Evolutionary conservation across 2,329 filamentous ascomycete genomes (phyloP), one percentile per base, ranked within the genome.

Genomic region (Penicillium sp.): DNA sequence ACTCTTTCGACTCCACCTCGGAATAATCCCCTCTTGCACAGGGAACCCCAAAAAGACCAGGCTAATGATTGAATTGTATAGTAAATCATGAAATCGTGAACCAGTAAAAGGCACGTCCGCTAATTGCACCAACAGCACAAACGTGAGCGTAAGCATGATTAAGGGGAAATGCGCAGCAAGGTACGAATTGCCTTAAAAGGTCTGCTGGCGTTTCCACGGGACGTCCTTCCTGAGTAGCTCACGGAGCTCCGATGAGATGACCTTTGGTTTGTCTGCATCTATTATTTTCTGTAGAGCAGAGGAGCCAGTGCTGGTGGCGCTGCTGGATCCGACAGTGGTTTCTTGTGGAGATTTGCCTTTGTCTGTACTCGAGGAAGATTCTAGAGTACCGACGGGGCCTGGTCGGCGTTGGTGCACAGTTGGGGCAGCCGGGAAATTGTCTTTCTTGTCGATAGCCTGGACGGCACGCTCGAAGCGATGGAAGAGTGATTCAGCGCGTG

Each of bases 401-500:
- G 72, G 66, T 38, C 73, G 71, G 25, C 77, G 69, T 49, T 77
- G 74, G 28, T 73, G 63, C 3, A 72, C 63, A 23, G 62, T 60
- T 3, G 73, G 71, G 3, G 71, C 80, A 0, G 73, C 70, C 0
- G 89, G 89, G 54, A 95, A 94, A 58, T 87, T 89, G 36, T 84
- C 76, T 65, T 93, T 94, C 70, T 93, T 91, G 66, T 98, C 94
- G 23, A 95, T 84, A 0, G 87, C 86, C 58, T 97, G 88, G 8
- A 98, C 85, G 2, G 87, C 84, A 30, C 89, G 79, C 58, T 94
- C 84, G 67, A 95, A 98, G 34, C 86, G 83, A 48, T 80, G 81
- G 73, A 94, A 98, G 2, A 98, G 79, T 0, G 82, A 79, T 67
- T 98, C 93, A 8, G 93, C 93, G 20, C 90, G 81, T 44, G 94